Base-by-base conservation (phyloP, 1,284 basidiomycete species). In the Rhodotorula glutinis region DNA sequence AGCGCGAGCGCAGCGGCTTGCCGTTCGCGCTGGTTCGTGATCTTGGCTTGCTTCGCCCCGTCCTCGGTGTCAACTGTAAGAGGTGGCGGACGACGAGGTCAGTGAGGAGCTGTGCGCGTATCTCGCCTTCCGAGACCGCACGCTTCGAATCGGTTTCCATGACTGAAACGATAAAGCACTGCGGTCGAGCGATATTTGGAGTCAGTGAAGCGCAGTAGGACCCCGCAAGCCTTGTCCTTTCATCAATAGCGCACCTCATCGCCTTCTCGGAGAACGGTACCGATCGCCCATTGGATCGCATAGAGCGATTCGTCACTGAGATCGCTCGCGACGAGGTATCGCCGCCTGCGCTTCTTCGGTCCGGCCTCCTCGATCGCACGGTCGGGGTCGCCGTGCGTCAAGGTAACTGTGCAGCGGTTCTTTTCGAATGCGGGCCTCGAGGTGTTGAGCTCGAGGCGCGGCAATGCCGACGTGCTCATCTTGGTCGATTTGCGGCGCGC, bases 201-300 rank as follows among this genome's bases (percentile, higher is more conserved):
- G n/a, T n/a, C n/a, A n/a, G n/a, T n/a, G n/a, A n/a, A n/a, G n/a
- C n/a, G n/a, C n/a, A n/a, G n/a, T n/a, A n/a, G n/a, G n/a, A n/a
- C n/a, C n/a, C n/a, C n/a, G n/a, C n/a, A n/a, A n/a, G n/a, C n/a
- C n/a, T n/a, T n/a, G n/a, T n/a, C n/a, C n/a, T n/a, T n/a, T n/a
- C n/a, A n/a, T n/a, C 19, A 47, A 21, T n/a, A 16, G 84, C 66
- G 40, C 86, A 94, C 81, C 79, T 93, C 90, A 77, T 98, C 95
- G 0, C 95, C 95, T 78, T 98, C 94, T 69, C 93, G 82, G 67
- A 97, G 81, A 0, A 98, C 95, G 0, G 95, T 98, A 9, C 95
- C 95, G 68, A 98, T 94, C 1, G 90, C 92, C 72, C 72, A 73
- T 63, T 73, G 92, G 11, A 95, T 85, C 0, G 93, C 92, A 79